Evolutionary conservation across 2,329 filamentous ascomycete species (phyloP).

Genomic region (Cladophialophora psammophila): DNA sequence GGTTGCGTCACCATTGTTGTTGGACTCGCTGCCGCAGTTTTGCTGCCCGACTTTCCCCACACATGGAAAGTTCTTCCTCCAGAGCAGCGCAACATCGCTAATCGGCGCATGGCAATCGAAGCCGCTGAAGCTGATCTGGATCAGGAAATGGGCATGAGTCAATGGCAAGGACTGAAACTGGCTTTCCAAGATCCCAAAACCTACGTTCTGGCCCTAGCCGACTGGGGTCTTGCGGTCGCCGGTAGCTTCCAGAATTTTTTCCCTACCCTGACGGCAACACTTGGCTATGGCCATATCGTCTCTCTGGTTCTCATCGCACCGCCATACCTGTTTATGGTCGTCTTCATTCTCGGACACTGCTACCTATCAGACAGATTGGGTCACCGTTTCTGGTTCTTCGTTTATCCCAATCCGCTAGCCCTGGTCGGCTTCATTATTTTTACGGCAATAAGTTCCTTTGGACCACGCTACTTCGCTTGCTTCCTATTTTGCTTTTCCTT

Average conservation of each 20-base stretch:
- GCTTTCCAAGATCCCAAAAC: conserved; percentile 56
- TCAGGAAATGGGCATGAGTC: conserved; percentile 55
- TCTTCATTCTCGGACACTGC: conserved; percentile 56
- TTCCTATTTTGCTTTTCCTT: no score
- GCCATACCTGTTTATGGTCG: conserved; percentile 63
- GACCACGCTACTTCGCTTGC: conserved; percentile 63
- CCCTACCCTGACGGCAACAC: conserved; percentile 58
- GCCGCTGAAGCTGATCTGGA: conserved; percentile 59
- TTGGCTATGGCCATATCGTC: conserved; percentile 55
- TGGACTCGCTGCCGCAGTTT: conserved; percentile 46
- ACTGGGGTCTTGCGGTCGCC: conserved; percentile 59
- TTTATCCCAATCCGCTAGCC: conserved; percentile 60
- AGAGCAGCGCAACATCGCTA: conserved; percentile 57
- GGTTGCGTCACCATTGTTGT: conserved; percentile 57
- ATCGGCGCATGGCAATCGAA: conserved; percentile 59
- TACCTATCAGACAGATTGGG: conserved; percentile 54
- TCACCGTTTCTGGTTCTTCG: conserved; percentile 61
- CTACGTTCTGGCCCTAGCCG: conserved; percentile 55
- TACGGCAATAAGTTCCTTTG: conserved; percentile 61
- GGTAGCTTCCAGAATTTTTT: conserved; percentile 66
- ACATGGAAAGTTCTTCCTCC: conserved; percentile 54
- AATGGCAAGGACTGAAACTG: conserved; percentile 59
- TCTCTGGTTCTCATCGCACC: conserved; percentile 62
- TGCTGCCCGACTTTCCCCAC: conserved; percentile 51
- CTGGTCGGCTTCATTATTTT: conserved; percentile 62